phyloP scores from a whole-genome alignment of 495 filamentous ascomycete genomes.

The Hypoxylon subgilvum region DNA sequence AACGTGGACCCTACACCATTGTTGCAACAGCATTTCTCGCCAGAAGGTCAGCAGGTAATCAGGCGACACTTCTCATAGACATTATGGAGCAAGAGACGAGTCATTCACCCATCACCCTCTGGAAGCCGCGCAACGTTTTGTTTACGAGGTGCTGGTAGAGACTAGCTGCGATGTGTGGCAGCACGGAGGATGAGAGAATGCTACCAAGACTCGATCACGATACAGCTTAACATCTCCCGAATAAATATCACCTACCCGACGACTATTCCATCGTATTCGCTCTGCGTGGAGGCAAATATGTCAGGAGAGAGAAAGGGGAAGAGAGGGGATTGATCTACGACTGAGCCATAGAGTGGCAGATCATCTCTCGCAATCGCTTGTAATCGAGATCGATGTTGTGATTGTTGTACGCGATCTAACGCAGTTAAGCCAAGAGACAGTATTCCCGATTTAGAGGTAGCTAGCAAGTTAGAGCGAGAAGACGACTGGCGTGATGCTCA shows the following conservation, averaged over 20 bases:
- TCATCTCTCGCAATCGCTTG: constrained; percentile 18
- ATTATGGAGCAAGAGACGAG: background rate
- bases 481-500: background rate
- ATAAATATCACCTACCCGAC: background rate
- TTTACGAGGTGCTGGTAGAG: background rate
- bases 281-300: background rate
- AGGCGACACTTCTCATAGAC: constrained; percentile 69
- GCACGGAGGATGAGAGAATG: constrained; percentile 13
- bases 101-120: background rate
- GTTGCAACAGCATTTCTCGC: constrained; percentile 66
- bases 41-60: constrained; percentile 78
- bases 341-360: constrained; percentile 3
- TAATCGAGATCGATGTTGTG: constrained; percentile 1
- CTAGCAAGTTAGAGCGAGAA: constrained; percentile 24
- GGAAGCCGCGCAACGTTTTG: background rate
- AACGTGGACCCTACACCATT: constrained; percentile 73
- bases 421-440: constrained; percentile 1
- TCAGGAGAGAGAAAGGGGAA: constrained; percentile 1
- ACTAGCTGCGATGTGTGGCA: constrained; percentile 7
- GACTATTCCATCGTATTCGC: background rate
- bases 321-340: constrained; percentile 1
- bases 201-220: background rate
- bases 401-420: constrained; percentile 10
- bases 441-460: constrained; percentile 11
- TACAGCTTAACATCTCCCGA: constrained; percentile 5